Conservation (phyloP, 2,329 filamentous ascomycete genomes). For the Fusarium bulbicola region DNA sequence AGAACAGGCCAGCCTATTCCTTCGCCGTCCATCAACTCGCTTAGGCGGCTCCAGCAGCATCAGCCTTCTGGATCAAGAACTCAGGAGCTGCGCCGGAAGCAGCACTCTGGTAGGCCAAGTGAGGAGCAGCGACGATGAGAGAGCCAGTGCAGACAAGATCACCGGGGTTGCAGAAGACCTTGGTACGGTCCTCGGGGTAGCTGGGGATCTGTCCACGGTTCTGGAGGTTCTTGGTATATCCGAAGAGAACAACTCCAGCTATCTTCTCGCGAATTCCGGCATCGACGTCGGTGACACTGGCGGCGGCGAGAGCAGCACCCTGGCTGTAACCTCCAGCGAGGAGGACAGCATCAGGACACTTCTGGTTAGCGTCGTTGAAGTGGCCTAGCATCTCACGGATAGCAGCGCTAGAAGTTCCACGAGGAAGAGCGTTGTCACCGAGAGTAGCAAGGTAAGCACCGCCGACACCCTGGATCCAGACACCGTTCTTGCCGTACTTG, state of each 20-base stretch:
- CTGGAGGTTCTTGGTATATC: slow-evolving; percentile 56
- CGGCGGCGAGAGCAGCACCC: slow-evolving; percentile 56
- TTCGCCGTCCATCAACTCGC: neutral
- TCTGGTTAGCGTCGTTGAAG: slow-evolving; percentile 51
- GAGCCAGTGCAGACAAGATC: slow-evolving; percentile 52
- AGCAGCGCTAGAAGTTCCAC: slow-evolving; percentile 48
- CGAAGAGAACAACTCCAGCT: slow-evolving; percentile 50
- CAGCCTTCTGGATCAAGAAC: slow-evolving; percentile 30
- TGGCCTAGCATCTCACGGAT: slow-evolving; percentile 54
- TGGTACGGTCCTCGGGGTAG: slow-evolving; percentile 47
- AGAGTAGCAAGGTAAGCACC: slow-evolving; percentile 50
- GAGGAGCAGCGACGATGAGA: slow-evolving; percentile 38
- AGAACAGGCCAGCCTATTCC: slow-evolving; percentile 16
- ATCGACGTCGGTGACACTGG: slow-evolving; percentile 49
- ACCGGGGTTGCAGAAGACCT: slow-evolving; percentile 50
- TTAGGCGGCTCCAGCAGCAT: slow-evolving; percentile 6
- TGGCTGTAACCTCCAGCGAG: slow-evolving; percentile 54
- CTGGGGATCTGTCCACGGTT: slow-evolving; percentile 51
- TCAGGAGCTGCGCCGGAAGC: slow-evolving; percentile 10
- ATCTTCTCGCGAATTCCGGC: slow-evolving; percentile 46
- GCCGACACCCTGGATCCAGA: slow-evolving; percentile 57
- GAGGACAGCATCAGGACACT: slow-evolving; percentile 55
- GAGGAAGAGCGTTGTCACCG: slow-evolving; percentile 49
- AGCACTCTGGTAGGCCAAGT: slow-evolving; percentile 18
- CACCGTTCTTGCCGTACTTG: slow-evolving; percentile 34